phyloP scores from a whole-genome alignment of 129 eudicot genomes.

The Artemisia annua region DNA sequence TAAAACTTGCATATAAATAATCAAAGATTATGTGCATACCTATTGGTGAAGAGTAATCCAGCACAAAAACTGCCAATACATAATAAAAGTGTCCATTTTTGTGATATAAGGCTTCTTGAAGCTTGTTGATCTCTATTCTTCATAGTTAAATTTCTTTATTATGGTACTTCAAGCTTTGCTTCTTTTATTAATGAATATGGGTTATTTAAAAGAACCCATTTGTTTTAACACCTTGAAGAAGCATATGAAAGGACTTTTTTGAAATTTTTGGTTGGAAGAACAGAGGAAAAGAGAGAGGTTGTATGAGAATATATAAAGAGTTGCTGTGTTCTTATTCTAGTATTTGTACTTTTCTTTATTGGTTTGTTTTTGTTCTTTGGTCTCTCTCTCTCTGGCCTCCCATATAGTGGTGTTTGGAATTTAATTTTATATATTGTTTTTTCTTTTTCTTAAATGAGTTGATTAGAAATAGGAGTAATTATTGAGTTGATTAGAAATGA shows the following conservation, averaged over 20 bases:
- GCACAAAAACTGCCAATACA: slow-evolving; percentile 80
- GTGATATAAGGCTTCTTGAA: slow-evolving; percentile 58
- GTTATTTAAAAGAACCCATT: slow-evolving; percentile 20
- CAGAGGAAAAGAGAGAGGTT: slow-evolving; percentile 34
- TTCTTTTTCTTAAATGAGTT: too few relatives aligned
- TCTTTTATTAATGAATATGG: slow-evolving; percentile 9
- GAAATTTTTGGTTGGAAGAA: slow-evolving; percentile 27
- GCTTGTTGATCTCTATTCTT: slow-evolving; percentile 64
- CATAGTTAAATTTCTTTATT: slow-evolving; percentile 34
- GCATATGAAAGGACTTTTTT: slow-evolving; percentile 22
- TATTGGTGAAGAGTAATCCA: slow-evolving; percentile 88
- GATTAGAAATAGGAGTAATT: too few relatives aligned
- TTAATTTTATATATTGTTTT: too few relatives aligned
- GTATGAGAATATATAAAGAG: slow-evolving; percentile 25
- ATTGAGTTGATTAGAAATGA: too few relatives aligned
- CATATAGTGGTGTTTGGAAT: neutral
- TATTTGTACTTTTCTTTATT: slow-evolving; percentile 42
- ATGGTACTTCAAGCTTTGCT: slow-evolving; percentile 1
- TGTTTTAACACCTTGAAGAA: slow-evolving; percentile 26
- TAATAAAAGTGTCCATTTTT: slow-evolving; percentile 65
- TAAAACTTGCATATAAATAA: neutral
- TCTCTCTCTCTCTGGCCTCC: slow-evolving; percentile 18
- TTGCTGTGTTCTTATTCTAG: slow-evolving; percentile 37
- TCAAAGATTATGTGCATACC: slow-evolving; percentile 42
- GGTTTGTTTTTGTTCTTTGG: slow-evolving; percentile 33